Evolutionary conservation across 2,329 filamentous ascomycete genomes (phyloP).

Genomic region (Helicocarpus griseus): DNA sequence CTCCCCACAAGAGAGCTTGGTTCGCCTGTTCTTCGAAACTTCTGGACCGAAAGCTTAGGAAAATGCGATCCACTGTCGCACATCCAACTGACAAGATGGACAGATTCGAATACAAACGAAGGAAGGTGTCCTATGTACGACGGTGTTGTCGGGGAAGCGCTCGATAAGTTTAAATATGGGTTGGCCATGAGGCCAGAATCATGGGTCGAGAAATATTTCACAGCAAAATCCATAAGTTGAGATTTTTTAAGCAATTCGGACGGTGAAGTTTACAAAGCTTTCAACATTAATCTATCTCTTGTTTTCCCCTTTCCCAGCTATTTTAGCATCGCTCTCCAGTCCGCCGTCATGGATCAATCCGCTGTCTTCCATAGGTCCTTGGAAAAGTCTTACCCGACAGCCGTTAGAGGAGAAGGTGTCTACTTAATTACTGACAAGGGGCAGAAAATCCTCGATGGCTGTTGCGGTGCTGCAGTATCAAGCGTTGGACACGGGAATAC

Average conservation of each 20-base stretch:
- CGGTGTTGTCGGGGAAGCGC: neutral
- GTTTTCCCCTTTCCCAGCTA: neutral
- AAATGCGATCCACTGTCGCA: neutral
- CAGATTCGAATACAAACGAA: neutral
- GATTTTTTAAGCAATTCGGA: no score
- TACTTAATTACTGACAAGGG: slow-evolving; percentile 34
- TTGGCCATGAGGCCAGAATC: neutral
- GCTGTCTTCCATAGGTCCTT: slow-evolving; percentile 2
- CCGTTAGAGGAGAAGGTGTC: slow-evolving; percentile 27
- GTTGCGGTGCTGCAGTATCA: slow-evolving; percentile 39
- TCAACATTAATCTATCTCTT: neutral
- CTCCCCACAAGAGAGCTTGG: neutral
- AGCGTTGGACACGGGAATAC: slow-evolving; percentile 39
- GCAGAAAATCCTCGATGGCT: slow-evolving; percentile 36
- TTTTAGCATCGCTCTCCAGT: neutral
- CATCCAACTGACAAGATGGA: neutral
- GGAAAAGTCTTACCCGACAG: slow-evolving; percentile 6
- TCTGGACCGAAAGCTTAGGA: neutral
- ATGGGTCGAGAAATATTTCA: neutral
- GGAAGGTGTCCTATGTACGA: no score
- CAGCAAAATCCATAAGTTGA: no score
- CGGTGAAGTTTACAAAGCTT: neutral
- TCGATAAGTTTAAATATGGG: no score
- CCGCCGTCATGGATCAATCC: neutral
- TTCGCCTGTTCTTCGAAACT: neutral